These are phyloP conservation scores for Blastobotrys proliferans DNA, from an alignment of 1,139 yeast genomes.

Conservation along the genomic window DNA sequence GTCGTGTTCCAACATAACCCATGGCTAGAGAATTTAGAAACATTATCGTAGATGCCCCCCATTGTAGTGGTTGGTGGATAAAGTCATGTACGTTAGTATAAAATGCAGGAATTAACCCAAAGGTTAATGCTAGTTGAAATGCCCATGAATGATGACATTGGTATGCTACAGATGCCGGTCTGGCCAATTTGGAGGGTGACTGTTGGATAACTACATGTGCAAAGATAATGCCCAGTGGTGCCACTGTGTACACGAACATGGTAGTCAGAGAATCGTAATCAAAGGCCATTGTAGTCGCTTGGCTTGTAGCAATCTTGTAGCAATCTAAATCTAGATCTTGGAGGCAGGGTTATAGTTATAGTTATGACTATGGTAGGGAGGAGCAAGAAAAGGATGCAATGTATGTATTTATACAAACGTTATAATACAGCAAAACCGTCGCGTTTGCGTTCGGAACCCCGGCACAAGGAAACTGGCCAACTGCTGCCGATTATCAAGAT, in stretches of 20 bases:
- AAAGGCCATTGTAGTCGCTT: not conserved
- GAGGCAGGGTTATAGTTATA: too few species aligned
- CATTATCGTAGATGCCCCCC: not conserved
- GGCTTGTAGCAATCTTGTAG: too few species aligned
- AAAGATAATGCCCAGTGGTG: conserved; percentile 11
- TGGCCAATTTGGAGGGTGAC: conserved; percentile 7
- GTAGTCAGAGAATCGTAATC: not conserved
- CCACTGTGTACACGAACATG: conserved; percentile 5
- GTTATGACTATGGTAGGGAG: too few species aligned
- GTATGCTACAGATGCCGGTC: conserved; percentile 9
- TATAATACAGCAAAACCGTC: too few species aligned
- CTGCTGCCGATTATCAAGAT: too few species aligned
- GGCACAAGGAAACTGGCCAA: too few species aligned
- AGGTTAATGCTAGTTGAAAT: conserved; percentile 13
- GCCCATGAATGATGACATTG: conserved; percentile 14
- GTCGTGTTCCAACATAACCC: conserved; percentile 8
- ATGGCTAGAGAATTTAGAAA: conserved; percentile 9
- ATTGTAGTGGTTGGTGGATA: not conserved
- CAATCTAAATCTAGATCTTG: too few species aligned
- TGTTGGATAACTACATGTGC: conserved; percentile 11
- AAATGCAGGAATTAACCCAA: conserved; percentile 12
- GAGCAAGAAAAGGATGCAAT: too few species aligned
- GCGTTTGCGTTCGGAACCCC: too few species aligned
- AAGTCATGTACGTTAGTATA: conserved; percentile 5
- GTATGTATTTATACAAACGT: too few species aligned